A percentile compares a stretch with the other conserved stretches of the same genome.
phyloP scores from a whole-genome alignment of 345 rosid genomes.

The Dovyalis caffra region DNA sequence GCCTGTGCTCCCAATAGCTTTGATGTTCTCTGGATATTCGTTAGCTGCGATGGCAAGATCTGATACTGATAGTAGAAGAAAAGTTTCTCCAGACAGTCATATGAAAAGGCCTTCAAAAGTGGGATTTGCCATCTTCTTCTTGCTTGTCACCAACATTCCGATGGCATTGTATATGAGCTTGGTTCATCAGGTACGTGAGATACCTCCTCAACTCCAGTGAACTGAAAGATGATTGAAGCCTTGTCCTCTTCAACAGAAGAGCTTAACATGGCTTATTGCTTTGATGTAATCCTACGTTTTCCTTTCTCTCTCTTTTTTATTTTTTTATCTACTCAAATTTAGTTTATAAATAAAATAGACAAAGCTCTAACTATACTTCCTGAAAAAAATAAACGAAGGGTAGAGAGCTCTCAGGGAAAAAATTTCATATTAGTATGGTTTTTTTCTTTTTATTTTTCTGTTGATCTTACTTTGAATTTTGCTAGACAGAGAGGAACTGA shows the following conservation, averaged over 20 bases:
- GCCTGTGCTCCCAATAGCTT: constrained; percentile 87
- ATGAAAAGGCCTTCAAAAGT: constrained; percentile 44
- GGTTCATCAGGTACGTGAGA: constrained; percentile 71
- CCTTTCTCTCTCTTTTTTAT: not conserved
- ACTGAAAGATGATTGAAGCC: not conserved
- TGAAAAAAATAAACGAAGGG: not conserved
- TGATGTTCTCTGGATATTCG: constrained; percentile 82
- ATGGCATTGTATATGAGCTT: constrained; percentile 86
- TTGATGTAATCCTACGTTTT: not conserved
- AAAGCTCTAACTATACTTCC: not conserved
- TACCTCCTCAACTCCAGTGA: not conserved
- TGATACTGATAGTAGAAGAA: constrained; percentile 31
- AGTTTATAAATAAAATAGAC: constrained; percentile 5
- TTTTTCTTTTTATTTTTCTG: not conserved
- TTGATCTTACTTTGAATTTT: constrained; percentile 18
- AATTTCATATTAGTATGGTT: not conserved
- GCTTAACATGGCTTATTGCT: constrained; percentile 1
- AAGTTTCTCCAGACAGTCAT: constrained; percentile 32
- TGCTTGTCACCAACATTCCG: constrained; percentile 80
- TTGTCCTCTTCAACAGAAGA: constrained; percentile 8
- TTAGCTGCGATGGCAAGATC: constrained; percentile 49
- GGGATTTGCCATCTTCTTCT: constrained; percentile 54
- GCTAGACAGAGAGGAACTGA: constrained; percentile 83
- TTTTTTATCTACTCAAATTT: not conserved
- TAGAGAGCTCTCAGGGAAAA: not conserved